Evolutionary conservation across 768 basidiomycete genomes (phyloP), one percentile per base, ranked within the genome.

Genomic region (Tulasnella sp.): DNA sequence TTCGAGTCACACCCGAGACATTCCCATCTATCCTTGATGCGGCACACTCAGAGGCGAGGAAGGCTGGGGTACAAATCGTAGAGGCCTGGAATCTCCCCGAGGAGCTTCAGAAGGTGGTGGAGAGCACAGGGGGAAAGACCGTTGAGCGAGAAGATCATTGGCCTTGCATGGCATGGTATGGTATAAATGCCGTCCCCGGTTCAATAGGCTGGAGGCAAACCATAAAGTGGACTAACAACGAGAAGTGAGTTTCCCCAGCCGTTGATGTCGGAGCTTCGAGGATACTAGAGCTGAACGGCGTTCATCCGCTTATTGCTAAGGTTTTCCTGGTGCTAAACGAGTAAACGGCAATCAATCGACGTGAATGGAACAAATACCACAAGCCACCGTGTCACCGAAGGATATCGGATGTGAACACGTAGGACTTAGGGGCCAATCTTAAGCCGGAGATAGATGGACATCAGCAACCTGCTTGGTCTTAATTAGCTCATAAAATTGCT

Each of bases 151-250:
- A 80, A 5, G 85, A 84, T 40, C 84, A 86, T 79, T 77, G 89
- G 9, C 82, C 86, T 4, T 80, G 85, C 2, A 83, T 88, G 76
- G 87, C 85, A 71, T 88, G 87, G 86, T 89, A 89, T 81, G 86
- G 86, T 42, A 85, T 84, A 76, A 37, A 79, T 1, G 80, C 25
- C 4, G 25, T 8, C 8, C 58, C 8, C 11, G 8, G 31, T 11
- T 29, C 58, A 14, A 34, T 34, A 17, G 14, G 31, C 11, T 64
- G 25, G 31, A 25, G 81, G 8, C 77, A 75, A 9, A 80, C 83
- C 34, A 79, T 88, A 19, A 80, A 82, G 15, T 89, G 88, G 88
- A 67, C 83, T 39, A 83, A 84, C 72, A 88, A 88, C 68, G 88
- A 89, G 79, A 86, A 84, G 87, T 86, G 40, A 71, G 83, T 77